A percentile compares a stretch with the other conserved stretches of the same genome.
Evolutionary conservation across 331 rosid species (phyloP).

Genomic region (Phaseolus coccineus): DNA sequence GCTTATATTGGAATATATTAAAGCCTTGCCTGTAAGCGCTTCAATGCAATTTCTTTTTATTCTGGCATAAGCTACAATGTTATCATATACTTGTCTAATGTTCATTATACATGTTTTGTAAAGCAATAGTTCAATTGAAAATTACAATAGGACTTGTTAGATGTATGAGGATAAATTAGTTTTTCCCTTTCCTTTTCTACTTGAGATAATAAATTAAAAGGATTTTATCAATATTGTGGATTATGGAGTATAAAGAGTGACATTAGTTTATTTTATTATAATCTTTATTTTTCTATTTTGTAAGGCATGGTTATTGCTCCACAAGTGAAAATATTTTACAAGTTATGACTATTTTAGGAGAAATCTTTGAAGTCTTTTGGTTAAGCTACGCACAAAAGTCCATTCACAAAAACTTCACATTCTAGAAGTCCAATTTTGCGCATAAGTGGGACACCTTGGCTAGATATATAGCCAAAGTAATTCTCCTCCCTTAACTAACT

Average conservation of each 20-base stretch:
- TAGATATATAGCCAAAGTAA: background rate
- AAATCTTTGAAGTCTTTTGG: too few species aligned
- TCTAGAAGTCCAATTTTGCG: background rate
- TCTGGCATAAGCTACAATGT: slow-evolving; percentile 22
- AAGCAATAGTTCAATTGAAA: slow-evolving; percentile 26
- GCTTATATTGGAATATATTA: slow-evolving; percentile 89
- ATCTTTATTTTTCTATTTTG: slow-evolving; percentile 3
- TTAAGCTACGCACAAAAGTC: too few species aligned
- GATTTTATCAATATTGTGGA: slow-evolving; percentile 11
- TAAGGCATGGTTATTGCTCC: slow-evolving; percentile 11
- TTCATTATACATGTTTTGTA: background rate
- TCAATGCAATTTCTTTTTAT: slow-evolving; percentile 14
- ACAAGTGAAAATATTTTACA: slow-evolving; percentile 10
- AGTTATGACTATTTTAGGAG: background rate
- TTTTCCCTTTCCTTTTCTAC: background rate
- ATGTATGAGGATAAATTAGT: slow-evolving; percentile 13
- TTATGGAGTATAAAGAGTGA: background rate
- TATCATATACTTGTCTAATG: slow-evolving; percentile 26
- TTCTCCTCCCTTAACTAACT: background rate
- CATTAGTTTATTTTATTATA: slow-evolving; percentile 1
- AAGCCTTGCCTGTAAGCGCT: slow-evolving; percentile 91
- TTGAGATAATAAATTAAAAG: slow-evolving; percentile 32
- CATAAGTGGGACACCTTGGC: background rate
- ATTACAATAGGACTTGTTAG: slow-evolving; percentile 24
- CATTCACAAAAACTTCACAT: background rate